Evolutionary conservation across 257 asterid genomes (phyloP).

Genomic region (Lycium barbarum): DNA sequence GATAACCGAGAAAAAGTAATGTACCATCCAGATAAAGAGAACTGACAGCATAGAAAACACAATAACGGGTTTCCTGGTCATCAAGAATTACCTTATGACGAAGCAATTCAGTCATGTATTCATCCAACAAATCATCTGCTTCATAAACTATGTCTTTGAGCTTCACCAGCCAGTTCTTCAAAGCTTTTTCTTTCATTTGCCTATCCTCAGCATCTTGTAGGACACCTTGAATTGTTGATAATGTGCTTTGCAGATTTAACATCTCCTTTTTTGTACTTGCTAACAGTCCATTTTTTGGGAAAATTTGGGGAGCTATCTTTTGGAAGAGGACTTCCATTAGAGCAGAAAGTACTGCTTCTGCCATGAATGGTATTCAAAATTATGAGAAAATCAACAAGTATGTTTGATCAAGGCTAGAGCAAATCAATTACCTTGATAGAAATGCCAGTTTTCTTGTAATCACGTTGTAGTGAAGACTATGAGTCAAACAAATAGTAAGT

Average conservation of each 20-base stretch:
- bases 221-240: slow-evolving; percentile 24
- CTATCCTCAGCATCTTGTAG: slow-evolving; percentile 31
- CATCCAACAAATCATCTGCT: slow-evolving; percentile 34
- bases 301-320: slow-evolving; percentile 23
- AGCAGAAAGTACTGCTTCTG: slow-evolving; percentile 24
- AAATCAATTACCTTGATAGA: not conserved
- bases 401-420: not conserved
- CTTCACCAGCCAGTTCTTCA: slow-evolving; percentile 31
- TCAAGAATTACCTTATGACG: slow-evolving; percentile 5
- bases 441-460: not conserved
- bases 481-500: too few relatives aligned
- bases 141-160: slow-evolving; percentile 29
- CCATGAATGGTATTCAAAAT: not conserved
- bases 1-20: not conserved
- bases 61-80: not conserved
- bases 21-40: slow-evolving; percentile 5
- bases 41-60: not conserved
- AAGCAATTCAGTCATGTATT: slow-evolving; percentile 21
- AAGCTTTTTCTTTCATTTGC: slow-evolving; percentile 23
- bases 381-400: not conserved
- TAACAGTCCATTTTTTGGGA: not conserved
- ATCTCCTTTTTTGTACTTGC: slow-evolving; percentile 27
- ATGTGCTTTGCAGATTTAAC: slow-evolving; percentile 22
- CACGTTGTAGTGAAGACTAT: too few relatives aligned
- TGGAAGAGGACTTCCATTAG: slow-evolving; percentile 24